These are phyloP conservation scores for Aspergillus alliaceus DNA, from an alignment of 2,329 filamentous ascomycete genomes.

Conservation along the genomic window DNA sequence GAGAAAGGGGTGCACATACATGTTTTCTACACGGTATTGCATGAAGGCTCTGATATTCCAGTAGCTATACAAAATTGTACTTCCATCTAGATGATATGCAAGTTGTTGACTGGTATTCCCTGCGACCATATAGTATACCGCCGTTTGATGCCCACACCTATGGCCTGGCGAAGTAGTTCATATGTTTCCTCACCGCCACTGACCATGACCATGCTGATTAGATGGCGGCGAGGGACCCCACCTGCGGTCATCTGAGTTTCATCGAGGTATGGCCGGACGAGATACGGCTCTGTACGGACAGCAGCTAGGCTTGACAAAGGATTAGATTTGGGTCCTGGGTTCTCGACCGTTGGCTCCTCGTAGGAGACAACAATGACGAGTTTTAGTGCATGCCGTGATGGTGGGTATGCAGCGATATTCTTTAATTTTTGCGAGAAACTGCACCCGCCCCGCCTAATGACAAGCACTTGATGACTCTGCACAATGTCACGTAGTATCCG, in stretches of 20 bases:
- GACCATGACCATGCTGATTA: slow-evolving; percentile 81
- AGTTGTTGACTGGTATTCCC: slow-evolving; percentile 74
- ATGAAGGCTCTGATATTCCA: neutral
- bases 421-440: slow-evolving; percentile 79
- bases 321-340: slow-evolving; percentile 10
- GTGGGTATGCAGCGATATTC: slow-evolving; percentile 78
- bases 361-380: slow-evolving; percentile 77
- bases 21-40: neutral
- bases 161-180: slow-evolving; percentile 61
- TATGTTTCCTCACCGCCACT: slow-evolving; percentile 68
- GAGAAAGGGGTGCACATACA: no score
- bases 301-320: slow-evolving; percentile 42
- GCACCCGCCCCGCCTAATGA: slow-evolving; percentile 80
- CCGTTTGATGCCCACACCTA: slow-evolving; percentile 71
- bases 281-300: slow-evolving; percentile 36
- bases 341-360: slow-evolving; percentile 36
- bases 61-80: neutral
- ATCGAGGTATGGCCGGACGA: slow-evolving; percentile 72
- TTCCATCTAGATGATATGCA: slow-evolving; percentile 61
- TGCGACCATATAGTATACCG: slow-evolving; percentile 80
- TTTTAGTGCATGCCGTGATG: slow-evolving; percentile 63
- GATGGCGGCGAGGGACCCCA: slow-evolving; percentile 68
- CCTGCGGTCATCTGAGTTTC: slow-evolving; percentile 68
- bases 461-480: slow-evolving; percentile 69
- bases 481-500: slow-evolving; percentile 54